phyloP scores from a whole-genome alignment of 768 basidiomycete species.

The Pluteus cervinus region DNA sequence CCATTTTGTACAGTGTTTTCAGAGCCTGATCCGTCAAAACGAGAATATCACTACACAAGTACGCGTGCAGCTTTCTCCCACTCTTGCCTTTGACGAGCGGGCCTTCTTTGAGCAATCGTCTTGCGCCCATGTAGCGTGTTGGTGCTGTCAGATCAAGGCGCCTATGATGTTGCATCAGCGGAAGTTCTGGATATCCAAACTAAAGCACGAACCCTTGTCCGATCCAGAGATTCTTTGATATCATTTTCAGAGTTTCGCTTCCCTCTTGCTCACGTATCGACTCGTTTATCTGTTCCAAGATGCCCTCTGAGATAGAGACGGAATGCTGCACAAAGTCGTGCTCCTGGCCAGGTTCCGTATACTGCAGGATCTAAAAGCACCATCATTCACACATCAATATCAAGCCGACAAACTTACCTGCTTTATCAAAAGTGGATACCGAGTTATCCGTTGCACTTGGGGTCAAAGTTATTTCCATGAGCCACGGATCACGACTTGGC shows the following conservation, averaged over 20 bases:
- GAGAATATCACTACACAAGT: conserved; percentile 87
- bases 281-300: conserved; percentile 83
- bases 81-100: conserved; percentile 77
- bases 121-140: conserved; percentile 78
- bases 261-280: conserved; percentile 81
- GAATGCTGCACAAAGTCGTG: conserved; percentile 46
- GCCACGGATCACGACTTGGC: background rate
- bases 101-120: conserved; percentile 78
- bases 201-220: conserved; percentile 63
- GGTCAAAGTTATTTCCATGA: background rate
- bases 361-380: conserved; percentile 56
- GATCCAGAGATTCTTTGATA: conserved; percentile 83
- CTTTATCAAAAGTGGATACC: conserved; percentile 86
- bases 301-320: conserved; percentile 59
- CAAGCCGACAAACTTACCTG: conserved; percentile 38
- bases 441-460: conserved; percentile 90
- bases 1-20: conserved; percentile 78
- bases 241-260: conserved; percentile 59
- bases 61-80: conserved; percentile 65
- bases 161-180: conserved; percentile 23
- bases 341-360: conserved; percentile 69
- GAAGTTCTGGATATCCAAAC: background rate
- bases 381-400: background rate
- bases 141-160: conserved; percentile 88
- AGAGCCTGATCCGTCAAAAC: conserved; percentile 73